Evolutionary conservation across 441 rosid genomes (phyloP).

Genomic region (Aleurites moluccanus): DNA sequence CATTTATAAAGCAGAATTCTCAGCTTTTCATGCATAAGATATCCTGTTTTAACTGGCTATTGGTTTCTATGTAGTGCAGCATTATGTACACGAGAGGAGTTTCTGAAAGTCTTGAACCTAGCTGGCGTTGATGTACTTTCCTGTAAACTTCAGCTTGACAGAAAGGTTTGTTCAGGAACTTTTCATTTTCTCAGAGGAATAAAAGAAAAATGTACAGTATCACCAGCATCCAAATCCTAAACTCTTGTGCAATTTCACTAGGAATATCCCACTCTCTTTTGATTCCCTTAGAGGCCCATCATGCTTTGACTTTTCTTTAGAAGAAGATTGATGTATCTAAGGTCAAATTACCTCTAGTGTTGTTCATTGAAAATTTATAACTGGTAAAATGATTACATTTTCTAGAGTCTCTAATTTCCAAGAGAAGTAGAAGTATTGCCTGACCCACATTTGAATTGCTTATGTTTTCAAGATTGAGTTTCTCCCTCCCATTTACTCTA

Average conservation of each 20-base stretch:
- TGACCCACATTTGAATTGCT: not conserved
- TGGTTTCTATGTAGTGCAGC: slow-evolving; percentile 51
- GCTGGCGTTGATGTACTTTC: slow-evolving; percentile 43
- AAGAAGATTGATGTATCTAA: no score
- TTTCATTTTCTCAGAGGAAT: not conserved
- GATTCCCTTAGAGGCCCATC: no score
- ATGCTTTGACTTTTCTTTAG: no score
- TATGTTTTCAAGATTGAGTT: not conserved
- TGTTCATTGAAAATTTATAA: no score
- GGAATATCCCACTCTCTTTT: no score
- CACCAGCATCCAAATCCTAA: not conserved
- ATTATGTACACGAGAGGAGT: slow-evolving; percentile 52
- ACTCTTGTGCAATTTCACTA: not conserved
- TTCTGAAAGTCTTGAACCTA: slow-evolving; percentile 56
- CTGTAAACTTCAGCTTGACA: slow-evolving; percentile 48
- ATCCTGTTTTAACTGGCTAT: slow-evolving; percentile 32
- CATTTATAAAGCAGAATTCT: not conserved
- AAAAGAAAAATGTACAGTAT: not conserved
- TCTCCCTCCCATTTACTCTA: not conserved
- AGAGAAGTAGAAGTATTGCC: no score
- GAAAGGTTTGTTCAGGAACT: slow-evolving; percentile 37
- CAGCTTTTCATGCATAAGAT: not conserved
- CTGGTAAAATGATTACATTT: no score
- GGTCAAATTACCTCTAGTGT: no score
- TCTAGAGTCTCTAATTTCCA: no score